Evolutionary conservation across 2,329 filamentous ascomycete genomes (phyloP), one percentile per base, ranked within the genome.

Genomic region (Colletotrichum plurivorum): DNA sequence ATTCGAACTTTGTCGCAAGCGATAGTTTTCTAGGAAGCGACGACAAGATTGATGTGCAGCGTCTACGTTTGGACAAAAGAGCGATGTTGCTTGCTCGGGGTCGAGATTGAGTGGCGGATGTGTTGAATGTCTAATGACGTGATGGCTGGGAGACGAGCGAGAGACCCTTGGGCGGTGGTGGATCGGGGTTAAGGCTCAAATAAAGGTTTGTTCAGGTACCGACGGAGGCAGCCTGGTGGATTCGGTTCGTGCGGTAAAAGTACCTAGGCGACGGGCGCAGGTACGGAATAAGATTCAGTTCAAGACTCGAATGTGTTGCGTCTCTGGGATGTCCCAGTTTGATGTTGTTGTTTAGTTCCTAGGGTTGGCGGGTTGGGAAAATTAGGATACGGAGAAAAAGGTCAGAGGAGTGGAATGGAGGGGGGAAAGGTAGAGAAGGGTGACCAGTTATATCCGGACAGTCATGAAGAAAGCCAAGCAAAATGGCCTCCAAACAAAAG

Each of bases 381-480:
- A 46, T 58, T 62, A 22, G 59, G 57, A 61, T 52, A 48, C 48
- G 27, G 20, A 36, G 18, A 43, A 48, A 48, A 27, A 13, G 31
- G 31, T 36, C 31, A 36, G 31, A 36, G 31, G 9, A 36, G 2
- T 36, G 31, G 43, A 16, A 16, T 18, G n/a, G 25, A 27, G 43
- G 31, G 25, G 6, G 41, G 49, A 41, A 15, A 22, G 49, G 25
- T 36, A 13, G 39, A 52, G 39, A 41, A 55, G 65, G 49, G 49
- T 22, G 51, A 69, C 53, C 62, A 67, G 41, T 67, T 69, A 69
- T 69, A 69, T 61, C 60, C 51, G 49, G 31, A 43, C 25, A 20
- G 65, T 63, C 41, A 51, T 51, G 31, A 59, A 55, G 54, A 55
- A 49, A 31, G 67, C 67, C 62, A 67, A 69, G 67, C 63, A 67